These are phyloP conservation scores for Fusarium pseudonygamai DNA, from an alignment of 2,329 filamentous ascomycete species.

Conservation along the genomic window DNA sequence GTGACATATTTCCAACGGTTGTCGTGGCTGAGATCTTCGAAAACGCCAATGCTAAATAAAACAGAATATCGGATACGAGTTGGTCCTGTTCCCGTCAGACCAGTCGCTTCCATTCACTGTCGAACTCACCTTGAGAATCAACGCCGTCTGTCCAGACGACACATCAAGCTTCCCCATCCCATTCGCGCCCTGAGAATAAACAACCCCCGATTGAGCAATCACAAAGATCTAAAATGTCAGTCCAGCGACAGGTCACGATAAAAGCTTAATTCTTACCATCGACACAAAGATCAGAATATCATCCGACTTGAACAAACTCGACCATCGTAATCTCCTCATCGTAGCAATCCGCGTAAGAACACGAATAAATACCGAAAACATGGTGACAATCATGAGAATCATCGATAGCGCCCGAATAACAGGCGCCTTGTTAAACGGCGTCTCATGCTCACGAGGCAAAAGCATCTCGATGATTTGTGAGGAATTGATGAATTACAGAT, in stretches of 20 bases:
- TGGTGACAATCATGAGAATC: slow-evolving; percentile 4
- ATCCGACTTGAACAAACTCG: neutral
- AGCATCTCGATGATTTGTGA: slow-evolving; percentile 3
- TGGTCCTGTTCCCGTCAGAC: neutral
- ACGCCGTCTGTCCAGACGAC: neutral
- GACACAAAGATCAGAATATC: slow-evolving; percentile 4
- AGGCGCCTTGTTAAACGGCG: slow-evolving; percentile 15
- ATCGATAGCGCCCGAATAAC: slow-evolving; percentile 8
- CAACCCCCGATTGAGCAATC: neutral
- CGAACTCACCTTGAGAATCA: neutral
- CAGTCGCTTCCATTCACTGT: accelerated
- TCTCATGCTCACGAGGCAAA: slow-evolving; percentile 16
- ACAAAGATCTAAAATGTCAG: neutral
- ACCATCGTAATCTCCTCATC: neutral
- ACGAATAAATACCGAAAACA: slow-evolving; percentile 7
- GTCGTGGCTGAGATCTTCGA: slow-evolving; percentile 12
- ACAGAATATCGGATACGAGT: neutral
- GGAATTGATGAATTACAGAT: neutral
- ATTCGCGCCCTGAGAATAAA: neutral
- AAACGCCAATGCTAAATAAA: neutral
- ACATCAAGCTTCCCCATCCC: slow-evolving; percentile 6
- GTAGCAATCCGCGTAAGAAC: neutral
- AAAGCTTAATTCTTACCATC: neutral
- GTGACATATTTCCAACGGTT: slow-evolving; percentile 8
- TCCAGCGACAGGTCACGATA: too few species aligned